Evolutionary conservation across 768 basidiomycete species (phyloP).

Genomic region (Hortiboletus campestris): DNA sequence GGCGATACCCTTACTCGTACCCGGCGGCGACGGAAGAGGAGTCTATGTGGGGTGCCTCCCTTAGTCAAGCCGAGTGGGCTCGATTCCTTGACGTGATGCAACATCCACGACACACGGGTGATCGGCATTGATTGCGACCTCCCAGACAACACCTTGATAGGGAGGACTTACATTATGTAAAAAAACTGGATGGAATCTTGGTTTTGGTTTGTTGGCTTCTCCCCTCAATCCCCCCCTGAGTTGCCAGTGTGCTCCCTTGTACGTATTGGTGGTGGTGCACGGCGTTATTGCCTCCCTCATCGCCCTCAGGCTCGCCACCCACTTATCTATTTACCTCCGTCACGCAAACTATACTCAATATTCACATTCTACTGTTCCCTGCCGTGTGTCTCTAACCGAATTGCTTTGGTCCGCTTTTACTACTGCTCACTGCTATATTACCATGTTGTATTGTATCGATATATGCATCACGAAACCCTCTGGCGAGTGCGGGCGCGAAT

Average conservation of each 20-base stretch:
- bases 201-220: constrained; percentile 18
- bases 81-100: constrained; percentile 65
- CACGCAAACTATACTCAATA: constrained; percentile 20
- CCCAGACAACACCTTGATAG: constrained; percentile 8
- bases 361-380: constrained; percentile 16
- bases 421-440: constrained; percentile 14
- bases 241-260: constrained; percentile 18
- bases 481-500: not conserved
- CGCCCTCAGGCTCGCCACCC: constrained; percentile 4
- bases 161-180: constrained; percentile 26
- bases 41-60: constrained; percentile 73
- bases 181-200: constrained; percentile 26
- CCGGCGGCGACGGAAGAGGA: constrained; percentile 52
- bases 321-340: constrained; percentile 13
- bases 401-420: constrained; percentile 3
- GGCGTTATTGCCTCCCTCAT: constrained; percentile 6
- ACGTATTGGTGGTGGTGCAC: constrained; percentile 27
- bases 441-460: constrained; percentile 23
- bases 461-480: not conserved
- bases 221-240: constrained; percentile 13
- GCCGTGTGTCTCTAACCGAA: constrained; percentile 13
- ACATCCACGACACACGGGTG: constrained; percentile 36
- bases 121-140: constrained; percentile 24
- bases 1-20: constrained; percentile 37
- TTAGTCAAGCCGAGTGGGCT: constrained; percentile 75